Conservation (phyloP, 129 eudicot genomes). For the Artemisia tridentata region DNA sequence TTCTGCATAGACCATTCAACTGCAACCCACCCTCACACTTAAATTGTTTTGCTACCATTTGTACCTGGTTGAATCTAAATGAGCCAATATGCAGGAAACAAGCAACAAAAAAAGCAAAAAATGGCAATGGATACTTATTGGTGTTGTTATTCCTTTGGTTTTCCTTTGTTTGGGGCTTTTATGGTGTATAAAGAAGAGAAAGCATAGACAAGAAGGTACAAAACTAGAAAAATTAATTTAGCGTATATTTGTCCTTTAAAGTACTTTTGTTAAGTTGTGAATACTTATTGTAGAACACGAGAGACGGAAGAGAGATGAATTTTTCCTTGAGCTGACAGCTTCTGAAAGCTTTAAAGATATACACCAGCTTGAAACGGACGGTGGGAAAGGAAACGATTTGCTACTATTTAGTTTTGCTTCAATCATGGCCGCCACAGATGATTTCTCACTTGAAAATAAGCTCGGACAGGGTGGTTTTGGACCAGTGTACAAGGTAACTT, state of each 20-base stretch:
- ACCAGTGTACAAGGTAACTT: constrained; percentile 49
- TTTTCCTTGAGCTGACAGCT: constrained; percentile 31
- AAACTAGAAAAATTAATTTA: not conserved
- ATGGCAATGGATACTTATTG: constrained; percentile 11
- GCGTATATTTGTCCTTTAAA: not conserved
- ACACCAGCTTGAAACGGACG: constrained; percentile 21
- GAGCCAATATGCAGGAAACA: not conserved
- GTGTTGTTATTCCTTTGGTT: not conserved
- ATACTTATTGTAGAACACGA: constrained; percentile 20
- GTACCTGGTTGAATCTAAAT: constrained; percentile 1
- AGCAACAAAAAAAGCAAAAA: constrained; percentile 3
- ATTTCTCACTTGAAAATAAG: constrained; percentile 41
- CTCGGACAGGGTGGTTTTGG: constrained; percentile 66
- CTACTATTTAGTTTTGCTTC: constrained; percentile 30
- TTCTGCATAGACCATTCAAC: too few relatives aligned
- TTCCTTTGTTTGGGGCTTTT: constrained; percentile 22
- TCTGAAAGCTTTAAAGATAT: constrained; percentile 36
- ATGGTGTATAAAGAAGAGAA: constrained; percentile 24
- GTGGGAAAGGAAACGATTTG: constrained; percentile 30
- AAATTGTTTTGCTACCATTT: too few relatives aligned
- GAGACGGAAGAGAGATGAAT: constrained; percentile 22
- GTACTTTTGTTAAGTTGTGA: not conserved
- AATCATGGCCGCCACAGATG: constrained; percentile 36
- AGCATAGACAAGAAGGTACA: constrained; percentile 26
- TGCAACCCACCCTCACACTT: too few relatives aligned